Percentiles rank a stretch among this genome's conserved stretches.
These are phyloP conservation scores for Lichtheimia hyalospora DNA, from an alignment of 371 early-diverging fungal species.

Conservation along the genomic window DNA sequence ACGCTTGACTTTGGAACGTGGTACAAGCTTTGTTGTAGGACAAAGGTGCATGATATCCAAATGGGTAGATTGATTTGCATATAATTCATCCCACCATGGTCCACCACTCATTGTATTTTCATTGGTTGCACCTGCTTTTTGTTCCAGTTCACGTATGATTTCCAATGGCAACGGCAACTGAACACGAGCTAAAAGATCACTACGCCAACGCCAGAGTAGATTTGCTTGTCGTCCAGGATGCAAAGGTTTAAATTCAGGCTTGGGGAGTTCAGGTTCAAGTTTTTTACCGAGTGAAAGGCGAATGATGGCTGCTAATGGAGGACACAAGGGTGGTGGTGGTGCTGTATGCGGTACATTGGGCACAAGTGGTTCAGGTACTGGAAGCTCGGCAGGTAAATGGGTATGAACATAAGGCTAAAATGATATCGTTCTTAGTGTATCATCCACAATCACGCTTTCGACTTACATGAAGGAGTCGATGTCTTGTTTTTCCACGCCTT, in stretches of 20 bases:
- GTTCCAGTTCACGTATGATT: constrained; percentile 39
- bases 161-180: constrained; percentile 37
- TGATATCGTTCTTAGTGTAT: background rate
- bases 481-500: constrained; percentile 36
- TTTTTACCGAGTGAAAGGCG: constrained; percentile 16
- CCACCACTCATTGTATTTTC: constrained; percentile 20
- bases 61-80: no score
- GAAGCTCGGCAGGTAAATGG: constrained; percentile 16
- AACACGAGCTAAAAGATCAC: constrained; percentile 25
- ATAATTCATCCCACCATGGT: constrained; percentile 33
- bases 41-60: no score
- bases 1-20: no score
- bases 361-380: constrained; percentile 30
- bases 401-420: constrained; percentile 32
- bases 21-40: no score
- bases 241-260: constrained; percentile 39
- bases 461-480: constrained; percentile 31
- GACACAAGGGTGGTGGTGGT: constrained; percentile 41
- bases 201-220: constrained; percentile 40
- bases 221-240: constrained; percentile 46
- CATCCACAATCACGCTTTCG: background rate
- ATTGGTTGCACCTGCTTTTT: constrained; percentile 23
- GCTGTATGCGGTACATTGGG: constrained; percentile 43
- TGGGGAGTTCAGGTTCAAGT: constrained; percentile 34
- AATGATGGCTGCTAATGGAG: constrained; percentile 24